These are phyloP conservation scores for Pestalotiopsis sp. DNA, from an alignment of 2,329 filamentous ascomycete genomes.

Conservation along the genomic window DNA sequence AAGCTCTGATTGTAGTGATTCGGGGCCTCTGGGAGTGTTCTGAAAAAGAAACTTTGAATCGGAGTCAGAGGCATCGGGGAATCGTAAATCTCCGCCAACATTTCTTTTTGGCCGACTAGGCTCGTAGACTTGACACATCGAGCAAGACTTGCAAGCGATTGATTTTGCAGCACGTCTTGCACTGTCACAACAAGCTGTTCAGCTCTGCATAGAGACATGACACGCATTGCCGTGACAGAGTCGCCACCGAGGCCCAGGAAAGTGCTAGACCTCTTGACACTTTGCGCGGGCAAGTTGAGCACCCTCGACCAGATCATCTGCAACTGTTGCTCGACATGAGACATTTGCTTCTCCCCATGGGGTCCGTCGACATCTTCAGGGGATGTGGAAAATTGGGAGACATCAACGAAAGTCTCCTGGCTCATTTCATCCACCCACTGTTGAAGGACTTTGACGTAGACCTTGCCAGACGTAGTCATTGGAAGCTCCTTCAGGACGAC, in stretches of 20 bases:
- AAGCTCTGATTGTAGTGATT: conserved; percentile 16
- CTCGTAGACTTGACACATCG: neutral
- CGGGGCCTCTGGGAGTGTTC: neutral
- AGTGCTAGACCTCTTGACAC: neutral
- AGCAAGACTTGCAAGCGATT: conserved; percentile 10
- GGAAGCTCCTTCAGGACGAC: conserved; percentile 12
- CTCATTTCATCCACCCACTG: conserved; percentile 14
- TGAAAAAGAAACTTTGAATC: conserved; percentile 14
- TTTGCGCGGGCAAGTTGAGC: conserved; percentile 2
- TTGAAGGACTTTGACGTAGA: conserved; percentile 12
- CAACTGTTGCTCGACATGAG: neutral
- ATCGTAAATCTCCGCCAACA: conserved; percentile 10
- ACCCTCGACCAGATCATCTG: conserved; percentile 7
- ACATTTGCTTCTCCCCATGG: neutral
- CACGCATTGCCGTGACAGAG: conserved; percentile 15
- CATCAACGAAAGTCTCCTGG: conserved; percentile 5
- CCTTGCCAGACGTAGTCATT: conserved; percentile 10
- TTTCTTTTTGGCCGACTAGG: neutral
- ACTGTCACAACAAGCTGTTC: conserved; percentile 11
- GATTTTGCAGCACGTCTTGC: conserved; percentile 12
- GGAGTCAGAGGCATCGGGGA: conserved; percentile 1
- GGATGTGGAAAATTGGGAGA: neutral
- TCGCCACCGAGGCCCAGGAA: conserved; percentile 14
- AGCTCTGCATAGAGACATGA: conserved; percentile 9
- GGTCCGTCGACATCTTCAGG: neutral